Percentiles rank a stretch among this genome's conserved stretches.
Evolutionary conservation across 179 eudicot species (phyloP).

Genomic region (Heliamphora pulchella): DNA sequence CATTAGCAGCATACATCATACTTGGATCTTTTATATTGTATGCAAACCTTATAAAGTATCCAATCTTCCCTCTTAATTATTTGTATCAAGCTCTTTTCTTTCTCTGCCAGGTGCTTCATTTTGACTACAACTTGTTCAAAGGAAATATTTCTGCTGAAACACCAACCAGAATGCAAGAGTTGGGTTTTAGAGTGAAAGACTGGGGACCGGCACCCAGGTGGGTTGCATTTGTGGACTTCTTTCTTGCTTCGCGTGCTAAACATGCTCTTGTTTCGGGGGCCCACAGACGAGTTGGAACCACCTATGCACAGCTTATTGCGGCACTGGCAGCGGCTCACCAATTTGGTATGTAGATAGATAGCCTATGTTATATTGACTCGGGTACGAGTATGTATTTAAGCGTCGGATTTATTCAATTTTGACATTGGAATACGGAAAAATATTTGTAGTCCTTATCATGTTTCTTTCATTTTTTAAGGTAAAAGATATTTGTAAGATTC

Average conservation of each 20-base stretch:
- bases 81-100: neutral
- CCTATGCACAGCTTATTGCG: slow-evolving; percentile 86
- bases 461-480: slow-evolving; percentile 26
- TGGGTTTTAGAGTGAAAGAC: slow-evolving; percentile 68
- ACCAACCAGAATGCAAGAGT: neutral
- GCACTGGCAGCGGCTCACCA: slow-evolving; percentile 70
- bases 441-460: too few species aligned
- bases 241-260: slow-evolving; percentile 83
- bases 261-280: slow-evolving; percentile 91
- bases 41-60: too few species aligned
- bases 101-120: slow-evolving; percentile 65
- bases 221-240: slow-evolving; percentile 99
- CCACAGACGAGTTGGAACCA: slow-evolving; percentile 91
- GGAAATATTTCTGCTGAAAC: slow-evolving; percentile 51
- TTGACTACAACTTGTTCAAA: slow-evolving; percentile 56
- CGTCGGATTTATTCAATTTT: too few species aligned
- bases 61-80: too few species aligned
- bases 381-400: too few species aligned
- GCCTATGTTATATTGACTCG: too few species aligned
- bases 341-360: slow-evolving; percentile 38
- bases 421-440: too few species aligned
- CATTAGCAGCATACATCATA: too few species aligned
- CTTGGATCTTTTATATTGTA: too few species aligned
- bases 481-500: slow-evolving; percentile 20
- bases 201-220: slow-evolving; percentile 99